Evolutionary conservation across 192 early-diverging fungal genomes (phyloP).

Genomic region (Dissophora globulifera): DNA sequence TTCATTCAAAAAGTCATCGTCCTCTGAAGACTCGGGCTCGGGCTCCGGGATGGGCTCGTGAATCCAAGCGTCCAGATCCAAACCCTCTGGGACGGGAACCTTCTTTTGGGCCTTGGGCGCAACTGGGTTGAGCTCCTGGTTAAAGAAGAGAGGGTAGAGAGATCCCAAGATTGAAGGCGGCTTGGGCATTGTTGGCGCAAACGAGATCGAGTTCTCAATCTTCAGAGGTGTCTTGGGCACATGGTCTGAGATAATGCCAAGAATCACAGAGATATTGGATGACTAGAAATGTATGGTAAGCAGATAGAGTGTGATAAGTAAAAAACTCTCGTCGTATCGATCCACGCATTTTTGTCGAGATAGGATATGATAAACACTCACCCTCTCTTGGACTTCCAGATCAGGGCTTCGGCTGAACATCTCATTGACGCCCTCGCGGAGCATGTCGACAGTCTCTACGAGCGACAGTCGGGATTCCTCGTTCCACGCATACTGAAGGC

Average conservation of each 20-base stretch:
- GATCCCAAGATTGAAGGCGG: constrained; percentile 64
- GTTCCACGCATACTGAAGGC: constrained; percentile 62
- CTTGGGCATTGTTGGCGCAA: constrained; percentile 42
- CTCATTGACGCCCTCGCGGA: constrained; percentile 58
- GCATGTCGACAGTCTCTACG: constrained; percentile 55
- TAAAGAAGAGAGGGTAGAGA: constrained; percentile 75
- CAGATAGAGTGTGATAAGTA: no score
- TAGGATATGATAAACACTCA: constrained; percentile 47
- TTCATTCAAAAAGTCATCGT: constrained; percentile 42
- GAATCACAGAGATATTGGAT: constrained; percentile 59
- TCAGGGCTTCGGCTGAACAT: constrained; percentile 64
- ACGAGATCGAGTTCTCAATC: constrained; percentile 40
- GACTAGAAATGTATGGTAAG: no score
- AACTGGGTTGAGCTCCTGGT: constrained; percentile 90
- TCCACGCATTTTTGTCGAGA: no score
- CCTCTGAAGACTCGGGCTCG: constrained; percentile 59
- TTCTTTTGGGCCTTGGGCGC: constrained; percentile 89
- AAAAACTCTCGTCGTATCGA: no score
- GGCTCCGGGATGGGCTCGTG: constrained; percentile 75
- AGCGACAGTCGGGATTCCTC: constrained; percentile 60
- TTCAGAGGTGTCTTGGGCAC: constrained; percentile 42
- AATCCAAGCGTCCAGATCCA: constrained; percentile 88
- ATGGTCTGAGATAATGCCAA: constrained; percentile 60
- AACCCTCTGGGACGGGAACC: constrained; percentile 86
- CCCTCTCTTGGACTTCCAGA: constrained; percentile 85